Evolutionary conservation across 164 flowering plant genomes (phyloP).

Genomic region (Piper longum): DNA sequence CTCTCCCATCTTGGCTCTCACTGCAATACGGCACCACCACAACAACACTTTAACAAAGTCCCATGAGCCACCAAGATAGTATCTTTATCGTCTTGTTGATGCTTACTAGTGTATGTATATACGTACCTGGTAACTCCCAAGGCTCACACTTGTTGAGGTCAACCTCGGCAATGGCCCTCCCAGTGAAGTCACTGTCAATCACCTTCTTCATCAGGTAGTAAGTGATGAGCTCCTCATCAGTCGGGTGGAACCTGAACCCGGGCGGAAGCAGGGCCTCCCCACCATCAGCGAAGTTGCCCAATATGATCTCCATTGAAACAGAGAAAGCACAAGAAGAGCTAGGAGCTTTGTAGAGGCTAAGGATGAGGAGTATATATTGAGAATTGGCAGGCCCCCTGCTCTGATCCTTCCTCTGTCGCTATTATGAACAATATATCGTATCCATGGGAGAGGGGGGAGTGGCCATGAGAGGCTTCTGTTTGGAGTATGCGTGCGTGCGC

Average conservation of each 20-base stretch:
- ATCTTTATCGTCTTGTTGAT: no score
- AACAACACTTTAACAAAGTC: no score
- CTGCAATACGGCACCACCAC: slow-evolving; percentile 18
- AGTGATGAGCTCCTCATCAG: slow-evolving; percentile 89
- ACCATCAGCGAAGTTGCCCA: slow-evolving; percentile 13
- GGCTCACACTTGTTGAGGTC: slow-evolving; percentile 98
- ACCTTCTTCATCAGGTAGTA: slow-evolving; percentile 82
- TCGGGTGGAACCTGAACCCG: slow-evolving; percentile 89
- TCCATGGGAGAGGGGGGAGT: not conserved
- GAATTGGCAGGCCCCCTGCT: no score
- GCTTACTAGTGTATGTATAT: no score
- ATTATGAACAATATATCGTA: not conserved
- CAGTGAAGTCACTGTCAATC: slow-evolving; percentile 49
- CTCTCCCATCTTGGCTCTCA: slow-evolving; percentile 89
- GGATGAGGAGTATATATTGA: not conserved
- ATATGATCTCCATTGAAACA: not conserved
- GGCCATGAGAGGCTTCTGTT: slow-evolving; percentile 1
- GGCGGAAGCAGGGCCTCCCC: slow-evolving; percentile 57
- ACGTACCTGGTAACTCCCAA: slow-evolving; percentile 85
- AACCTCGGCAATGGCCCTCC: slow-evolving; percentile 84
- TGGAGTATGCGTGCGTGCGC: slow-evolving; percentile 11
- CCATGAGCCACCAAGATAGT: no score
- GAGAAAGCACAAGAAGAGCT: not conserved
- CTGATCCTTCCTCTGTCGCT: not conserved
- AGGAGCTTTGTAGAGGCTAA: not conserved